Conservation (phyloP, 139 green algal species). For the Pseudopediastrum boryanum region DNA sequence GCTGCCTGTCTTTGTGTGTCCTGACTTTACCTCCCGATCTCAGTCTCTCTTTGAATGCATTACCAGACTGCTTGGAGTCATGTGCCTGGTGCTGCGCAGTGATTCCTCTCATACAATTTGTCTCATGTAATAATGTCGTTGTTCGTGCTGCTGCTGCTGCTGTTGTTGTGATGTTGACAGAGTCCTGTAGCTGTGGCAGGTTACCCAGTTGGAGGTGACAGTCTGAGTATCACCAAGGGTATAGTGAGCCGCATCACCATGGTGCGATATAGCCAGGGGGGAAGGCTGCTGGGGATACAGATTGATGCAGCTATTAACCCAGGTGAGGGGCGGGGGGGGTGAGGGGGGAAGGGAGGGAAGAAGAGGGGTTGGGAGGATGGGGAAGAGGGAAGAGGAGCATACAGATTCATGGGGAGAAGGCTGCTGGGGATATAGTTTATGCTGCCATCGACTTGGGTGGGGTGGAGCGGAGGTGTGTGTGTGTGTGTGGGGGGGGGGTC, state of each 20-base stretch:
- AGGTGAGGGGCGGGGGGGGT: too few species aligned
- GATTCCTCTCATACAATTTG: not conserved
- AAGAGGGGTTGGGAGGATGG: too few species aligned
- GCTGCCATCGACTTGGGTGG: too few species aligned
- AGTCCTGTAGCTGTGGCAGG: slow-evolving; percentile 74
- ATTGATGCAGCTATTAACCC: slow-evolving; percentile 82
- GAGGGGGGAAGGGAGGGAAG: too few species aligned
- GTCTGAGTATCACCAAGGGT: slow-evolving; percentile 66
- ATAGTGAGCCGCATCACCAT: slow-evolving; percentile 68
- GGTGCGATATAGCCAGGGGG: slow-evolving; percentile 30
- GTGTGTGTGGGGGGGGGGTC: too few species aligned
- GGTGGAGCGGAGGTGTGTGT: too few species aligned
- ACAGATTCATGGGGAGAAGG: too few species aligned
- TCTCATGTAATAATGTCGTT: not conserved
- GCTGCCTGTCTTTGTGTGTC: too few species aligned
- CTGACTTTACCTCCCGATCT: not conserved
- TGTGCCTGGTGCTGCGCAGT: not conserved
- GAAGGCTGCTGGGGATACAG: slow-evolving; percentile 65
- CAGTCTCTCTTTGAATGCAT: not conserved
- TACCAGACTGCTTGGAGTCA: slow-evolving; percentile 9
- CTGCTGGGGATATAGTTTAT: too few species aligned
- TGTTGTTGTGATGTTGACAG: slow-evolving; percentile 33
- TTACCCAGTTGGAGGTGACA: slow-evolving; percentile 77
- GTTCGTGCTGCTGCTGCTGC: not conserved
- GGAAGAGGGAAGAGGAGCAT: too few species aligned